Evolutionary conservation across 1,284 basidiomycete species (phyloP).

Genomic region (Ceratobasidium sp.): DNA sequence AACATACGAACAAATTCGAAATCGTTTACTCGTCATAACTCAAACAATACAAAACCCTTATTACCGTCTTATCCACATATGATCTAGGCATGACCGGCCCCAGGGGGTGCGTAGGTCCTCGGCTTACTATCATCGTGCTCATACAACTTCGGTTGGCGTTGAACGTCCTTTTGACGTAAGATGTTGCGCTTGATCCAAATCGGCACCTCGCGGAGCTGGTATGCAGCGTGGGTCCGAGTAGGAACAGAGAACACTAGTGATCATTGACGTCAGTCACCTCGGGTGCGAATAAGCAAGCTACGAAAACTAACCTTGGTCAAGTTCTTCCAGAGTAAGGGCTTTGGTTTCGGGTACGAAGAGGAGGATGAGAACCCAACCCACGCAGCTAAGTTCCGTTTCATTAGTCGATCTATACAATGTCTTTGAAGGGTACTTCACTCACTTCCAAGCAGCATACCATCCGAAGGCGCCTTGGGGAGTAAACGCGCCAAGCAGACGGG

Average conservation of each 20-base stretch:
- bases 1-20: not conserved
- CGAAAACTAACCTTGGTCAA: slow-evolving; percentile 61
- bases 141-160: slow-evolving; percentile 32
- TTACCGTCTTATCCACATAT: not conserved
- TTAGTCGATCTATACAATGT: slow-evolving; percentile 43
- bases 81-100: slow-evolving; percentile 33
- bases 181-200: slow-evolving; percentile 74
- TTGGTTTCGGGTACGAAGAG: slow-evolving; percentile 87
- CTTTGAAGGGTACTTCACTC: slow-evolving; percentile 44
- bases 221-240: slow-evolving; percentile 70
- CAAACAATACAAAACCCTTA: not conserved
- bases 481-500: slow-evolving; percentile 74
- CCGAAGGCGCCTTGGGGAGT: slow-evolving; percentile 77
- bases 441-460: slow-evolving; percentile 70
- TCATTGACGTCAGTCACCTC: not conserved
- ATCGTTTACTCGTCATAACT: not conserved
- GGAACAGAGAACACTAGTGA: slow-evolving; percentile 76
- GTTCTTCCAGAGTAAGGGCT: slow-evolving; percentile 80
- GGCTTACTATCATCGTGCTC: slow-evolving; percentile 34
- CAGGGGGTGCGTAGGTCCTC: slow-evolving; percentile 41
- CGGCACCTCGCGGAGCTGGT: slow-evolving; percentile 72
- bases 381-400: not conserved
- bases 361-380: slow-evolving; percentile 70
- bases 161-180: slow-evolving; percentile 58
- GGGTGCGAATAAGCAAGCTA: not conserved